Conservation (phyloP, 2,329 filamentous ascomycete species). For the Fusarium nematophilum region DNA sequence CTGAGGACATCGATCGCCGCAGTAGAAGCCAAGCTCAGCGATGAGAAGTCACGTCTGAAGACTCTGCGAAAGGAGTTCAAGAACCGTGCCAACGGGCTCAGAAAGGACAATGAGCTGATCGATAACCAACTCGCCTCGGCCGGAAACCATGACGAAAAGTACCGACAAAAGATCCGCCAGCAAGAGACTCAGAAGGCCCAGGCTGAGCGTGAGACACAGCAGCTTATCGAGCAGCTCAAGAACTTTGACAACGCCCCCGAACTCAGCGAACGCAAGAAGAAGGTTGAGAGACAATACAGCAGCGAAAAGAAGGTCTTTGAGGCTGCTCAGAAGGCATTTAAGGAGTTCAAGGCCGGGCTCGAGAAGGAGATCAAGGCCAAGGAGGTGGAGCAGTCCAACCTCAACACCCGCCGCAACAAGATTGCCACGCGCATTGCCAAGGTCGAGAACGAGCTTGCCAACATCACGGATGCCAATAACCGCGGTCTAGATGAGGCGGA, state of each 20-base stretch:
- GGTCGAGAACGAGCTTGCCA: conserved; percentile 77
- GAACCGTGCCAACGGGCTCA: conserved; percentile 72
- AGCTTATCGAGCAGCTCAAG: conserved; percentile 69
- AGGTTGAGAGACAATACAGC: conserved; percentile 63
- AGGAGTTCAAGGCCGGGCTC: conserved; percentile 68
- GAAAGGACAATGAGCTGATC: conserved; percentile 79
- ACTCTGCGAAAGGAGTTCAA: conserved; percentile 80
- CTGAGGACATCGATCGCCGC: conserved; percentile 80
- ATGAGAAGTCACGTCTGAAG: conserved; percentile 77
- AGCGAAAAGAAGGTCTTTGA: conserved; percentile 71
- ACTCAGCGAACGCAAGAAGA: conserved; percentile 67
- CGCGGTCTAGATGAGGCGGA: conserved; percentile 73
- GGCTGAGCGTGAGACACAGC: conserved; percentile 66
- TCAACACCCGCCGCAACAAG: conserved; percentile 78
- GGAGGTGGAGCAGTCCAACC: conserved; percentile 71
- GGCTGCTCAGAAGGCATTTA: conserved; percentile 63
- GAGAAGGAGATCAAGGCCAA: conserved; percentile 72
- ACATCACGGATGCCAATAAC: conserved; percentile 75
- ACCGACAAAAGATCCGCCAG: conserved; percentile 79
- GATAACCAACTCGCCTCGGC: conserved; percentile 73
- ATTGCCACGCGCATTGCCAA: conserved; percentile 77
- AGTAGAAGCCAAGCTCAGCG: conserved; percentile 75
- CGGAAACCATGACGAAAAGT: conserved; percentile 80
- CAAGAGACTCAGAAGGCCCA: conserved; percentile 79
- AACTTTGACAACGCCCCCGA: conserved; percentile 73